phyloP scores from a whole-genome alignment of 805 yeast genomes.

The Candida ovalis region DNA sequence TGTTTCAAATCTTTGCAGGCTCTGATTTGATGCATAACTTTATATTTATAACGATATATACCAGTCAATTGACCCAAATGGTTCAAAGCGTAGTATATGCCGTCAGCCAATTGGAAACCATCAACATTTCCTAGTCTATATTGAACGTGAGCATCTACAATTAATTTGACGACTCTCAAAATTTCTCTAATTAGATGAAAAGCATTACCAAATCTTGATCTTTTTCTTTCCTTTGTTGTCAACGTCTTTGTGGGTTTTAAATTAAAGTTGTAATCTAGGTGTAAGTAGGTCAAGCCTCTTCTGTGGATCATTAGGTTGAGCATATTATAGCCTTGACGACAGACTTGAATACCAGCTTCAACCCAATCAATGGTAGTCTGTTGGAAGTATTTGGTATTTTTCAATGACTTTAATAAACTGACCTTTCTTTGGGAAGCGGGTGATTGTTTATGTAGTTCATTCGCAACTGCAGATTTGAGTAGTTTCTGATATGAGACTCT shows the following conservation, averaged over 20 bases:
- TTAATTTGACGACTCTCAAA: conserved; percentile 71
- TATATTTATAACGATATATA: conserved; percentile 92
- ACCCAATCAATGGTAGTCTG: conserved; percentile 96
- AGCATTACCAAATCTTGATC: conserved; percentile 94
- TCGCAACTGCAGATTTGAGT: conserved; percentile 69
- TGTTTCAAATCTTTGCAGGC: conserved; percentile 95
- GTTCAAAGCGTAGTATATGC: conserved; percentile 81
- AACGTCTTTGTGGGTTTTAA: conserved; percentile 93
- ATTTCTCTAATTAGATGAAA: conserved; percentile 92
- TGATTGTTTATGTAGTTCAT: conserved; percentile 55
- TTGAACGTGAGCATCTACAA: conserved; percentile 94
- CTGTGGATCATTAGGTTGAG: conserved; percentile 83
- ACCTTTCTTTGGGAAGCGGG: conserved; percentile 45
- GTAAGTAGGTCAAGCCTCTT: conserved; percentile 86
- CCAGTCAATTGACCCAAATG: conserved; percentile 97
- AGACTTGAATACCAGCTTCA: conserved; percentile 93
- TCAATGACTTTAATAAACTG: conserved; percentile 60
- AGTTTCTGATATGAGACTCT: conserved; percentile 86
- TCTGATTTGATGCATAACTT: conserved; percentile 96
- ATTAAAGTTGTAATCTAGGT: conserved; percentile 92
- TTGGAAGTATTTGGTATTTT: conserved; percentile 83
- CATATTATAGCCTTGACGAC: conserved; percentile 93
- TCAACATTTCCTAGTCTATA: conserved; percentile 86
- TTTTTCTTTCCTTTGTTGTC: conserved; percentile 93
- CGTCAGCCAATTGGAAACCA: conserved; percentile 93